phyloP scores from a whole-genome alignment of 306 rosid species.

The Prunus kanzakura region DNA sequence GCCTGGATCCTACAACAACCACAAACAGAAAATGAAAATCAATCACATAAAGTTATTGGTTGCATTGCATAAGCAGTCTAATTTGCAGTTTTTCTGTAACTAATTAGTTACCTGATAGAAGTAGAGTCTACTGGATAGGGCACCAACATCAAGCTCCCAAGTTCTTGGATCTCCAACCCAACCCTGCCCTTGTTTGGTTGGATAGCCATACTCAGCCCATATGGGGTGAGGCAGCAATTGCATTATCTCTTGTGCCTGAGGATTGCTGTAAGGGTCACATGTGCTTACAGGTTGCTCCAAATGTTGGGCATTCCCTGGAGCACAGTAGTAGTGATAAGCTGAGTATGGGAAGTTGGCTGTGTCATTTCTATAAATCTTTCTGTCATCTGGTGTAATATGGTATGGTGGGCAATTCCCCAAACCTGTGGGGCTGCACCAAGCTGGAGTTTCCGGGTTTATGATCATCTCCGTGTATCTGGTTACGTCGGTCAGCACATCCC shows the following conservation, averaged over 20 bases:
- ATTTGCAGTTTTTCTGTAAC: background rate
- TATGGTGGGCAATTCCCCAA: slow-evolving; percentile 66
- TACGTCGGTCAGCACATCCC: slow-evolving; percentile 49
- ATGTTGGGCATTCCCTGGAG: slow-evolving; percentile 65
- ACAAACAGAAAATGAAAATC: background rate
- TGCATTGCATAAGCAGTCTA: background rate
- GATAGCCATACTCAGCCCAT: slow-evolving; percentile 73
- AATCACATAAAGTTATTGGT: background rate
- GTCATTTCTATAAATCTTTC: slow-evolving; percentile 60
- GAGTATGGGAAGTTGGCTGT: slow-evolving; percentile 64
- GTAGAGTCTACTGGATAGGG: slow-evolving; percentile 56
- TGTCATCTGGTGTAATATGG: slow-evolving; percentile 62
- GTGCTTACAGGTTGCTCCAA: slow-evolving; percentile 54
- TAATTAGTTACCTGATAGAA: slow-evolving; percentile 55
- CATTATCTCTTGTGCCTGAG: slow-evolving; percentile 81
- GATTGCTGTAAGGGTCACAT: slow-evolving; percentile 84
- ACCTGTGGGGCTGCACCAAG: slow-evolving; percentile 54
- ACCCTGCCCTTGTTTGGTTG: slow-evolving; percentile 64
- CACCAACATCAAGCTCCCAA: slow-evolving; percentile 90
- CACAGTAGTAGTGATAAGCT: slow-evolving; percentile 75
- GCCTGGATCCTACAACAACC: slow-evolving; percentile 56
- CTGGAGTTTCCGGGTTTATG: slow-evolving; percentile 49
- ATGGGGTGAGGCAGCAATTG: slow-evolving; percentile 78
- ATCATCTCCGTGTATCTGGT: slow-evolving; percentile 69
- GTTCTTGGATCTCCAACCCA: slow-evolving; percentile 77